Conservation (phyloP, 306 rosid species). For the Hippophae rhamnoides region DNA sequence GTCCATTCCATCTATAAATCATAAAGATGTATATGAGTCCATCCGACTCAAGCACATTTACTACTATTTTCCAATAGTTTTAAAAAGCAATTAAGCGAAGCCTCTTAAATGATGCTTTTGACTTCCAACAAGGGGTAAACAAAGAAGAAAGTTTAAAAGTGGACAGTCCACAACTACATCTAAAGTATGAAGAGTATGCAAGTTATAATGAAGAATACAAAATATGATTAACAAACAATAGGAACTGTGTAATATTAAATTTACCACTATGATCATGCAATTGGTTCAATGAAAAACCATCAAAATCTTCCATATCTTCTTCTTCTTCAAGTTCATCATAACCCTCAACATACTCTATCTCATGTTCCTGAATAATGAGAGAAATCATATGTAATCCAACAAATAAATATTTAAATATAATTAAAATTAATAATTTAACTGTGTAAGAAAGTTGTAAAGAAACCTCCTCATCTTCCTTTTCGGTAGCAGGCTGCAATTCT, state of each 20-base stretch:
- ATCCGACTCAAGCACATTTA: background rate
- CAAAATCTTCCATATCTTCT: slow-evolving; percentile 86
- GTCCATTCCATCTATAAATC: slow-evolving; percentile 39
- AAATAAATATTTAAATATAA: background rate
- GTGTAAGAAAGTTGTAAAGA: background rate
- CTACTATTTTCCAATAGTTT: background rate
- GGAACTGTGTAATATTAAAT: background rate
- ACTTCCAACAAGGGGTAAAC: background rate
- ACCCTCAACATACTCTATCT: slow-evolving; percentile 69
- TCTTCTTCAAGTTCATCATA: slow-evolving; percentile 64
- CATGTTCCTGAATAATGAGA: slow-evolving; percentile 47
- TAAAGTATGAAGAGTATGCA: background rate
- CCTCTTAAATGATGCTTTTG: background rate
- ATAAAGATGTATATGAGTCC: slow-evolving; percentile 17
- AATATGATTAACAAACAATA: background rate
- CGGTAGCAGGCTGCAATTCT: slow-evolving; percentile 22
- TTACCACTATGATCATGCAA: slow-evolving; percentile 40
- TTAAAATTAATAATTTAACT: background rate
- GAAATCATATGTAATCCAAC: slow-evolving; percentile 1
- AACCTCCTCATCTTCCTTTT: slow-evolving; percentile 60
- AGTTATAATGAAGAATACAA: background rate
- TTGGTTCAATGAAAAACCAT: slow-evolving; percentile 23
- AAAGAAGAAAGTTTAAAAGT: background rate
- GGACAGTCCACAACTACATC: background rate
- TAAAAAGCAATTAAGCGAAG: background rate